A percentile compares a stretch with the other conserved stretches of the same genome.
Conservation (phyloP, 1,139 yeast species). For the Geotrichum reessii region DNA sequence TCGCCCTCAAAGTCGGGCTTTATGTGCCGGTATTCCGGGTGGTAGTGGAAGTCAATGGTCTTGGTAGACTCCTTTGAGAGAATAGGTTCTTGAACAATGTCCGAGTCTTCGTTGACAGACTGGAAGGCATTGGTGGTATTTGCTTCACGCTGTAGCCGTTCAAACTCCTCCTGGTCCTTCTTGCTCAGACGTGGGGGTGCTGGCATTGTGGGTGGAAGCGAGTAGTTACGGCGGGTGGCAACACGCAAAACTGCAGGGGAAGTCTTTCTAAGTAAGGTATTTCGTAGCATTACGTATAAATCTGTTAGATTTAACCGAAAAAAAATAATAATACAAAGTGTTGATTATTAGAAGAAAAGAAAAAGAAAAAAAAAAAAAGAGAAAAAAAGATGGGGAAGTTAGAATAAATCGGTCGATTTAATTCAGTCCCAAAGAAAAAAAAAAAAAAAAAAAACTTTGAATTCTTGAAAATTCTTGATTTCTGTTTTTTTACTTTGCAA, state of each 20-base stretch:
- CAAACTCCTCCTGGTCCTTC: slow-evolving; percentile 91
- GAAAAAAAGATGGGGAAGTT: too few species aligned
- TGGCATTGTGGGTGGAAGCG: slow-evolving; percentile 37
- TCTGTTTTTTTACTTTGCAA: not conserved
- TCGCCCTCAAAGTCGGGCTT: slow-evolving; percentile 97
- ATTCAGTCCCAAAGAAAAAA: not conserved
- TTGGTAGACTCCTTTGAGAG: slow-evolving; percentile 41
- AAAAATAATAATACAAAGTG: not conserved
- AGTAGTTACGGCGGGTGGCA: not conserved
- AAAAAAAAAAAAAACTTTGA: not conserved
- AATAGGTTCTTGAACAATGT: slow-evolving; percentile 29
- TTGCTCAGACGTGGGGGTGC: slow-evolving; percentile 81
- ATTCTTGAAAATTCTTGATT: not conserved
- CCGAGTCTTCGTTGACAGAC: slow-evolving; percentile 32
- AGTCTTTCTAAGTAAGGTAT: not conserved
- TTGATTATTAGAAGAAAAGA: not conserved
- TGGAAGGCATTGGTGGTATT: slow-evolving; percentile 67
- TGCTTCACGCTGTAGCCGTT: slow-evolving; percentile 73
- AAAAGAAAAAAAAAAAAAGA: not conserved
- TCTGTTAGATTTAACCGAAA: not conserved
- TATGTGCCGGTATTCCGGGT: slow-evolving; percentile 66
- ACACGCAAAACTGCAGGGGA: not conserved
- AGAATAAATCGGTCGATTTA: too few species aligned
- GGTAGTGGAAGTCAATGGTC: slow-evolving; percentile 55
- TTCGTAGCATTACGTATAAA: not conserved